Percentiles rank a stretch among this genome's conserved stretches.
Evolutionary conservation across 1,139 yeast genomes (phyloP).

Genomic region (Ashbya aceris): DNA sequence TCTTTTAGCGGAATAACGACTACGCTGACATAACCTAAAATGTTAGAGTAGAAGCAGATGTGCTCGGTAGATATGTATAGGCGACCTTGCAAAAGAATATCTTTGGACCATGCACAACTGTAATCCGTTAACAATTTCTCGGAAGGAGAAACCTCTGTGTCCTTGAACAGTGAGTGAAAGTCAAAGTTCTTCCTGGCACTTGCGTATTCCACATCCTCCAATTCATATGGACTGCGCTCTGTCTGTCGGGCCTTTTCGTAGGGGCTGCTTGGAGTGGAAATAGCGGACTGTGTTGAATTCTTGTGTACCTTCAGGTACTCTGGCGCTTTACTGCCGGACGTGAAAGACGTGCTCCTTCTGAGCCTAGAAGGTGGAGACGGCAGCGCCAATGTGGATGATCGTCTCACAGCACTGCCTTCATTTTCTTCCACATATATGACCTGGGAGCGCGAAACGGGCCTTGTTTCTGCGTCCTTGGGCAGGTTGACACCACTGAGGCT

Average conservation of each 20-base stretch:
- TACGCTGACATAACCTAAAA: conserved; percentile 66
- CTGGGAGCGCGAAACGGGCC: no score
- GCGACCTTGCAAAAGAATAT: conserved; percentile 64
- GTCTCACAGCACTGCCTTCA: neutral
- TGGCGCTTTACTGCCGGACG: neutral
- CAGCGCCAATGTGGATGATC: neutral
- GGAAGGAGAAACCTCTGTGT: conserved; percentile 35
- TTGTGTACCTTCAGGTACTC: no score
- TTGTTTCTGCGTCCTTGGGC: no score
- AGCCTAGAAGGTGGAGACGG: neutral
- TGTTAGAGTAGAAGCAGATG: conserved; percentile 62
- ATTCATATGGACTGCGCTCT: conserved; percentile 10
- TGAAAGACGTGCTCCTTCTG: neutral
- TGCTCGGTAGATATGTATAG: conserved; percentile 52
- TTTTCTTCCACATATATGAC: neutral
- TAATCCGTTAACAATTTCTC: conserved; percentile 57
- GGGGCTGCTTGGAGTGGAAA: no score
- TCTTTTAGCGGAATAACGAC: conserved; percentile 59
- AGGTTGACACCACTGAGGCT: no score
- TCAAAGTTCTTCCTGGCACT: conserved; percentile 46
- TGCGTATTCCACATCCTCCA: conserved; percentile 28
- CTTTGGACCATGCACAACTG: conserved; percentile 64
- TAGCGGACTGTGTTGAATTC: no score
- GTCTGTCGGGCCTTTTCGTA: no score
- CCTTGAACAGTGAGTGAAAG: conserved; percentile 53